Evolutionary conservation across 2,329 filamentous ascomycete genomes (phyloP).

Genomic region (Xylariaceae sp.): DNA sequence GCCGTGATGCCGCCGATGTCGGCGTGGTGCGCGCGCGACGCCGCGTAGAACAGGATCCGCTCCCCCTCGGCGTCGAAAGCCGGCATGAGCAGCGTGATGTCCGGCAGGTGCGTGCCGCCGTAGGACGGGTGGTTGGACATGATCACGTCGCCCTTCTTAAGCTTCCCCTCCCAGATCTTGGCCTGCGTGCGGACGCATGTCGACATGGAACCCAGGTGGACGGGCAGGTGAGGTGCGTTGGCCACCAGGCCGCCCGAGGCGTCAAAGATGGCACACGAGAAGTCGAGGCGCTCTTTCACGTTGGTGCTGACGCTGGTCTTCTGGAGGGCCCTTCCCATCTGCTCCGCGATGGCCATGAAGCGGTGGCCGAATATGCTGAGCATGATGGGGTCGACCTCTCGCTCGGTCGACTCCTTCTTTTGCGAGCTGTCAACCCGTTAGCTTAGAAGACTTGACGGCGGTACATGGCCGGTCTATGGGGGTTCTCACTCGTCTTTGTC

Average conservation of each 20-base stretch:
- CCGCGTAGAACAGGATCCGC: constrained; percentile 74
- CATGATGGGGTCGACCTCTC: constrained; percentile 65
- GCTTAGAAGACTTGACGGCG: constrained; percentile 2
- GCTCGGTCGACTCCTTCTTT: constrained; percentile 20
- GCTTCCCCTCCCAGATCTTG: constrained; percentile 69
- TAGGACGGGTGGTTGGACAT: constrained; percentile 81
- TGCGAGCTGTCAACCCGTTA: constrained; percentile 18
- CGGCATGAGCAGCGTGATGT: constrained; percentile 75
- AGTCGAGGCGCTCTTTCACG: constrained; percentile 76
- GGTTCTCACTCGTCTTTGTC: constrained; percentile 32
- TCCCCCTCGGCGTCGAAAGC: constrained; percentile 60
- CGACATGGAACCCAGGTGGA: constrained; percentile 79
- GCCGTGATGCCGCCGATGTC: constrained; percentile 73
- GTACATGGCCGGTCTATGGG: no score
- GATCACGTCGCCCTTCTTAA: constrained; percentile 73
- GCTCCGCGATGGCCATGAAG: constrained; percentile 81
- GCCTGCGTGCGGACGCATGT: constrained; percentile 74
- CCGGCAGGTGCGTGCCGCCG: constrained; percentile 75
- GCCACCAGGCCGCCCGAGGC: constrained; percentile 68
- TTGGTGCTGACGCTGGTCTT: constrained; percentile 77
- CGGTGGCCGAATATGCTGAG: constrained; percentile 73
- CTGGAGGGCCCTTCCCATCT: constrained; percentile 72
- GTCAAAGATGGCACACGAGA: constrained; percentile 76
- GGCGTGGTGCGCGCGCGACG: constrained; percentile 72
- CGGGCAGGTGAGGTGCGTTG: constrained; percentile 73